Evolutionary conservation across 331 rosid species (phyloP).

Genomic region (Ulmus americana): DNA sequence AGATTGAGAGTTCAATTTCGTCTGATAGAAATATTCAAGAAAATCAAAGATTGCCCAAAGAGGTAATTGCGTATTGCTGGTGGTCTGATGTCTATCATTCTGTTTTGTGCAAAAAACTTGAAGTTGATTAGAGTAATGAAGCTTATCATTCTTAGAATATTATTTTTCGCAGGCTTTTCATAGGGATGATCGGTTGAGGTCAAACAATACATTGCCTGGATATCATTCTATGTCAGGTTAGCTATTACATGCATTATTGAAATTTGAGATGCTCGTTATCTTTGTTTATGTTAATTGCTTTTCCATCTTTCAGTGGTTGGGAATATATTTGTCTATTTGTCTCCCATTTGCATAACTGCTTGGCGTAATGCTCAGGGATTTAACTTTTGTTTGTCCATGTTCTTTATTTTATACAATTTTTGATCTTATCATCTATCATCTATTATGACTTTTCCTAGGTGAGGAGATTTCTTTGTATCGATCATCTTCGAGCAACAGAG

Average conservation of each 20-base stretch:
- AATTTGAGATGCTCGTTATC: conserved; percentile 10
- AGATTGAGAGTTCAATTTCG: conserved; percentile 58
- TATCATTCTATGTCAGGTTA: conserved; percentile 72
- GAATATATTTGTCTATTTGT: conserved; percentile 2
- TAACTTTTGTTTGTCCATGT: too few species aligned
- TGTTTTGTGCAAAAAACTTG: conserved; percentile 10
- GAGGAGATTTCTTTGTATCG: conserved; percentile 62
- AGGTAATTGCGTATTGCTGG: conserved; percentile 48
- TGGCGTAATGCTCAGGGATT: neutral
- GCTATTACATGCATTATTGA: conserved; percentile 22
- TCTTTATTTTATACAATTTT: neutral
- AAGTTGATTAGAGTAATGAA: conserved; percentile 17
- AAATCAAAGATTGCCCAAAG: conserved; percentile 64
- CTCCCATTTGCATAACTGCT: neutral
- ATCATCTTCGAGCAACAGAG: conserved; percentile 63
- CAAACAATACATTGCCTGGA: conserved; percentile 47
- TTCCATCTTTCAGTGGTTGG: conserved; percentile 3
- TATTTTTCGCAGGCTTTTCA: conserved; percentile 60
- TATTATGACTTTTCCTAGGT: conserved; percentile 41
- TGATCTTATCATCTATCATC: conserved; percentile 7
- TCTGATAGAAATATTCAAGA: conserved; percentile 72
- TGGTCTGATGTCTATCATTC: conserved; percentile 20
- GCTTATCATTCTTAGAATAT: conserved; percentile 8
- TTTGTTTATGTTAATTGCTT: neutral
- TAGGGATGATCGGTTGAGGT: conserved; percentile 80